Conservation (phyloP, 1,139 yeast genomes). For the Blastobotrys arbuscula region DNA sequence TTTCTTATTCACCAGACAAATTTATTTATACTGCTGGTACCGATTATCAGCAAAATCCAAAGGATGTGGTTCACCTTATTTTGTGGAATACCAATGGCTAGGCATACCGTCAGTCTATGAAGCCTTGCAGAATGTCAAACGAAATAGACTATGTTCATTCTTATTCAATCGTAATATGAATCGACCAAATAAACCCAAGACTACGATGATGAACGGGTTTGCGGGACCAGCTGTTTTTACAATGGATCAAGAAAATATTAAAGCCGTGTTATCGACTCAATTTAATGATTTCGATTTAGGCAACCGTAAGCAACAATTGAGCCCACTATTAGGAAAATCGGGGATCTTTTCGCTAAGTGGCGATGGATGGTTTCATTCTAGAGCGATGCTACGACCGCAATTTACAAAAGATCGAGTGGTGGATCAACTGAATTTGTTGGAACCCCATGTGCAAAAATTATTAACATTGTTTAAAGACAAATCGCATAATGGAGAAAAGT, state of each 20-base stretch:
- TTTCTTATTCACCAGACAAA: neutral
- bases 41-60: neutral
- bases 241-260: constrained; percentile 43
- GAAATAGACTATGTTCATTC: neutral
- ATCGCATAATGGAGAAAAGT: constrained; percentile 12
- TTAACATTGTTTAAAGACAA: constrained; percentile 17
- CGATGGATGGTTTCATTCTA: constrained; percentile 50
- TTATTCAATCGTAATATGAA: neutral
- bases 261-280: constrained; percentile 36
- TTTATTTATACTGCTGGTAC: neutral
- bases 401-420: constrained; percentile 50
- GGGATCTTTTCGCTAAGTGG: constrained; percentile 55
- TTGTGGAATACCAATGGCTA: neutral
- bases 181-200: neutral
- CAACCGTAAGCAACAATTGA: constrained; percentile 39
- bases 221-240: constrained; percentile 24
- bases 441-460: constrained; percentile 21
- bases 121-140: neutral
- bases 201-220: neutral
- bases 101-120: neutral
- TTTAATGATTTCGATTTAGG: constrained; percentile 49
- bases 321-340: constrained; percentile 44
- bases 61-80: neutral
- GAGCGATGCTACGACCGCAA: constrained; percentile 55
- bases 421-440: constrained; percentile 30